Base-by-base conservation (phyloP, 225 moss, liverwort and hornwort species). In the Lunularia cruciata region DNA sequence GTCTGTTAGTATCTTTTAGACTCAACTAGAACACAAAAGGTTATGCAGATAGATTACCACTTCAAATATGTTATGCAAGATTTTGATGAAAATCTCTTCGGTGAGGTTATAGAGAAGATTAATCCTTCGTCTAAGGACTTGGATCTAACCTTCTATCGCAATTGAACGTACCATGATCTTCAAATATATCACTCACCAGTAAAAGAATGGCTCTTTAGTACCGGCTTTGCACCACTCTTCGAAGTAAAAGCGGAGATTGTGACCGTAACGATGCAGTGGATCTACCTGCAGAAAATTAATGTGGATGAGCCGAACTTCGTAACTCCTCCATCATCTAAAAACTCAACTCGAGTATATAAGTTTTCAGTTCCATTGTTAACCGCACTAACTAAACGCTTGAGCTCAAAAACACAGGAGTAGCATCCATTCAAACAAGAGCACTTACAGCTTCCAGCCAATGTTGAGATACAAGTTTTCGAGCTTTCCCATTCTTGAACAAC, bases 361-460 rank as follows among this genome's bases (percentile, higher is more conserved):
- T 28, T 14, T 28, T 2, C 31, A 18, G 19, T 31, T 57, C 8
- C 31, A 27, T 36, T 60, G 78, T 67, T 31, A 19, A 16, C 14
- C 28, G 55, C 5, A 20, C 33, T 40, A 11, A 63, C 25, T 25
- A 31, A 16, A 32, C 3, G 30, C 32, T 32, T 31, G n/a, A 36
- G 32, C 35, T n/a, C 13, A 4, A 27, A 6, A 13, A 33, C 32
- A 35, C 12, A 3, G 7, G 25, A 33, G 59, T 36, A 35, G 59
- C 59, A 32, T 8, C n/a, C n/a, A 25, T 7, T 54, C 11, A 22
- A 25, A 27, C 28, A 34, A 49, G 49, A 49, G 49, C 33, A 76
- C 91, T 40, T 76, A 92, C 95, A 72, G 95, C 95, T 87, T 95
- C 95, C 68, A 95, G 83, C 92, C 95, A 95, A 60, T 95, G 95